Conservation (phyloP, 1,284 basidiomycete genomes). For the Schizophyllum amplum region DNA sequence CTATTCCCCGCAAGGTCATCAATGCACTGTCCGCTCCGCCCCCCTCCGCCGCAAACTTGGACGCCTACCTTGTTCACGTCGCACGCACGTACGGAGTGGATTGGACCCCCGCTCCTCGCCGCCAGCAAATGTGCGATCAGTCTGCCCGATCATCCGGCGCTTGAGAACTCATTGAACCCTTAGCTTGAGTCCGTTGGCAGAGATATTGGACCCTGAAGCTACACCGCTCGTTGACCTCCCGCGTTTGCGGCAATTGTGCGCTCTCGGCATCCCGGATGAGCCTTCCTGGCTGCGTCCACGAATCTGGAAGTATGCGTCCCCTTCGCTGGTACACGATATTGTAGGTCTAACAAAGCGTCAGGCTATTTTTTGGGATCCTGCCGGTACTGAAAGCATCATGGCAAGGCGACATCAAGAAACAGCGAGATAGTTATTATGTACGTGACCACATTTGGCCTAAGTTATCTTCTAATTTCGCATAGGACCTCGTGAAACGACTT, state of each 20-base stretch:
- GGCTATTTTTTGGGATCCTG: slow-evolving; percentile 55
- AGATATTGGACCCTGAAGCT: slow-evolving; percentile 44
- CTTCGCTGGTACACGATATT: not conserved
- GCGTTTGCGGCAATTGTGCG: slow-evolving; percentile 45
- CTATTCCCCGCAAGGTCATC: slow-evolving; percentile 33
- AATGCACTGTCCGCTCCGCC: slow-evolving; percentile 41
- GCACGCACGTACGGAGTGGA: slow-evolving; percentile 45
- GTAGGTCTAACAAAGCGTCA: slow-evolving; percentile 17
- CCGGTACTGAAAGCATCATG: slow-evolving; percentile 50
- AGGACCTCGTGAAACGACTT: slow-evolving; percentile 63
- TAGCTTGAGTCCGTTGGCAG: slow-evolving; percentile 48
- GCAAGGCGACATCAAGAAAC: slow-evolving; percentile 47
- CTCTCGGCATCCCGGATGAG: slow-evolving; percentile 61
- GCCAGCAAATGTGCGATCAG: slow-evolving; percentile 50
- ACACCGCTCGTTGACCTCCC: slow-evolving; percentile 49
- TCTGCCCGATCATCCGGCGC: slow-evolving; percentile 2
- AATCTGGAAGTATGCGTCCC: slow-evolving; percentile 56
- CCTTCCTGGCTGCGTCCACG: slow-evolving; percentile 66
- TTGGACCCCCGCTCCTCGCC: slow-evolving; percentile 53
- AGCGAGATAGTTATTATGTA: slow-evolving; percentile 67
- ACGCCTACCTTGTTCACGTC: slow-evolving; percentile 46
- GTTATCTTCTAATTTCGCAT: slow-evolving; percentile 2
- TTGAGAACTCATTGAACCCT: slow-evolving; percentile 7
- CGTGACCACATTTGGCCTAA: slow-evolving; percentile 15
- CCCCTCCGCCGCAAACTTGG: slow-evolving; percentile 46